Evolutionary conservation across 805 yeast species (phyloP).

Genomic region (Wickerhamiella musiphila): DNA sequence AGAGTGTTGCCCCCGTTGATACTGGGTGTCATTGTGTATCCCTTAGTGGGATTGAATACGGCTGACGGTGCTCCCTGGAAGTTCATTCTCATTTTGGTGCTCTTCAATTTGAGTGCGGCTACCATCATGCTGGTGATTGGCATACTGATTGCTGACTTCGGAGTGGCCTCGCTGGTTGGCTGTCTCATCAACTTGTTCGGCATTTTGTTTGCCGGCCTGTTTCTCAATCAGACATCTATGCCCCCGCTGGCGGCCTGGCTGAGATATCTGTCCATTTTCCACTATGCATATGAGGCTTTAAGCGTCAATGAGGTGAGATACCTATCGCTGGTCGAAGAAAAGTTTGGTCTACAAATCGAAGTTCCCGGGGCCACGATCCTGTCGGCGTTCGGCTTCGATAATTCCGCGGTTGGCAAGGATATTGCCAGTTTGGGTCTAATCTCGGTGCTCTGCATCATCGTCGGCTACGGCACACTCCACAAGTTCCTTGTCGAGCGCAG

Average conservation of each 20-base stretch:
- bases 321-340: constrained; percentile 65
- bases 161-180: constrained; percentile 80
- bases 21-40: constrained; percentile 65
- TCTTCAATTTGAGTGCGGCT: constrained; percentile 78
- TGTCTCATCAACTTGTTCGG: constrained; percentile 73
- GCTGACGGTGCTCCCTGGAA: constrained; percentile 56
- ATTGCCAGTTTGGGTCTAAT: constrained; percentile 40
- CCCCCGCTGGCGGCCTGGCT: constrained; percentile 37
- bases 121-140: constrained; percentile 77
- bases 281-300: constrained; percentile 87
- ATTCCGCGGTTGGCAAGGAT: constrained; percentile 57
- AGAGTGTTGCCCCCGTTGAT: constrained; percentile 85
- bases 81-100: constrained; percentile 48
- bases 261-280: constrained; percentile 78
- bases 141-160: constrained; percentile 70
- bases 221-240: constrained; percentile 63
- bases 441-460: constrained; percentile 36
- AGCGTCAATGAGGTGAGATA: constrained; percentile 85
- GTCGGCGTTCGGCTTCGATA: constrained; percentile 87
- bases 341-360: constrained; percentile 84
- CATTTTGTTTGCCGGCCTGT: constrained; percentile 80
- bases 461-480: constrained; percentile 65
- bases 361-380: constrained; percentile 96
- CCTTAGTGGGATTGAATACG: constrained; percentile 75
- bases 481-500: constrained; percentile 51